phyloP scores from a whole-genome alignment of 306 rosid species.

The Vicia villosa region DNA sequence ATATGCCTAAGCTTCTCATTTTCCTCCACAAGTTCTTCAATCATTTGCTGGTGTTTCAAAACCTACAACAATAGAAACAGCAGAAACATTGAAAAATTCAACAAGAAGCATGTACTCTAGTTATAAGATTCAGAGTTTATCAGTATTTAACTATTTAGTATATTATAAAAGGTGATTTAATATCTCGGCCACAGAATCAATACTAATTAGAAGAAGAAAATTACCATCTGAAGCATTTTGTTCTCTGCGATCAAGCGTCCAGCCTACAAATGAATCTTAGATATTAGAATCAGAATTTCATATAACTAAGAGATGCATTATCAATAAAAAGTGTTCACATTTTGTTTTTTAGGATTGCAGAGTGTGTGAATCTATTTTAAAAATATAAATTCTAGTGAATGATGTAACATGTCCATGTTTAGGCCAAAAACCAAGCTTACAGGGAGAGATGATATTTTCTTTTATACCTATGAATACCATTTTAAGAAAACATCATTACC shows the following conservation, averaged over 20 bases:
- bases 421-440: background rate
- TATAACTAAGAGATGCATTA: background rate
- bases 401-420: background rate
- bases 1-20: constrained; percentile 80
- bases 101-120: background rate
- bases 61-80: constrained; percentile 50
- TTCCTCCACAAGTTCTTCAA: constrained; percentile 85
- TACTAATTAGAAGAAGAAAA: constrained; percentile 14
- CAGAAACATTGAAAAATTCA: constrained; percentile 9
- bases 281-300: constrained; percentile 36
- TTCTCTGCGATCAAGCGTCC: constrained; percentile 66
- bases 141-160: background rate
- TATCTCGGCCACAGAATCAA: background rate
- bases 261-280: constrained; percentile 52
- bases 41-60: constrained; percentile 82
- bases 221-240: constrained; percentile 80
- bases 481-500: background rate
- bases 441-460: background rate
- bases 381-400: too few species aligned
- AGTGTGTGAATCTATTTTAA: background rate
- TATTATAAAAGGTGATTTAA: background rate
- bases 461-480: background rate
- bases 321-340: background rate
- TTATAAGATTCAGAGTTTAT: constrained; percentile 23
- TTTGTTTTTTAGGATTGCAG: constrained; percentile 17